These are phyloP conservation scores for Rhizophagus clarus DNA, from an alignment of 192 early-diverging fungal genomes.

Conservation along the genomic window DNA sequence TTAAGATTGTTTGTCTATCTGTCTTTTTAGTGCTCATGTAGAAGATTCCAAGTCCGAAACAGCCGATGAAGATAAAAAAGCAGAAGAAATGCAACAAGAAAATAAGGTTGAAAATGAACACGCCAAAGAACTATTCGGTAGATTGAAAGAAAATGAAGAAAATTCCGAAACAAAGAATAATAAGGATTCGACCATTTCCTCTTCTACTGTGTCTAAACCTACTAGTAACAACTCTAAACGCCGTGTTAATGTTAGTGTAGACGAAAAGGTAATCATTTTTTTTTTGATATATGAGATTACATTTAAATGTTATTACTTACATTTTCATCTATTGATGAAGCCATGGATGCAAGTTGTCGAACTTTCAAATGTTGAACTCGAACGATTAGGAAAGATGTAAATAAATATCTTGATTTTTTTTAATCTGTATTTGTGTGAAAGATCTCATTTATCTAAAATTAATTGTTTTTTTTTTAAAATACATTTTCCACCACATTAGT, in stretches of 20 bases:
- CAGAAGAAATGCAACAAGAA: not conserved
- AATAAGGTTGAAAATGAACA: not conserved
- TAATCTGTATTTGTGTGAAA: not conserved
- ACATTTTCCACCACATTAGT: conserved; percentile 15
- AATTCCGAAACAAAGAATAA: not conserved
- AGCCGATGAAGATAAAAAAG: not conserved
- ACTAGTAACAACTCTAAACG: not conserved
- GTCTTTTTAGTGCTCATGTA: conserved; percentile 8
- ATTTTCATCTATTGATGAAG: conserved; percentile 45
- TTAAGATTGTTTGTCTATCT: conserved; percentile 14
- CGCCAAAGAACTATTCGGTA: not conserved
- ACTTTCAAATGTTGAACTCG: conserved; percentile 60
- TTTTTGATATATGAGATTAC: not conserved
- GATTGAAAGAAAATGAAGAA: not conserved
- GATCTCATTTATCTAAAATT: too few relatives aligned
- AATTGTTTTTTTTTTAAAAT: not conserved
- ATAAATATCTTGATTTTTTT: not conserved
- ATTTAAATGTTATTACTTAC: not conserved
- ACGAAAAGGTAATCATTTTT: conserved; percentile 1
- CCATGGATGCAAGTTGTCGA: conserved; percentile 66
- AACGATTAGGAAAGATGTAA: conserved; percentile 42
- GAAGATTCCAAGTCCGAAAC: not conserved
- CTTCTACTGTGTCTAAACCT: not conserved
- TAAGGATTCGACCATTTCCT: not conserved
- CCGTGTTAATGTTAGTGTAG: not conserved